Conservation (phyloP, 768 basidiomycete species). For the Macrolepiota albuminosa region DNA sequence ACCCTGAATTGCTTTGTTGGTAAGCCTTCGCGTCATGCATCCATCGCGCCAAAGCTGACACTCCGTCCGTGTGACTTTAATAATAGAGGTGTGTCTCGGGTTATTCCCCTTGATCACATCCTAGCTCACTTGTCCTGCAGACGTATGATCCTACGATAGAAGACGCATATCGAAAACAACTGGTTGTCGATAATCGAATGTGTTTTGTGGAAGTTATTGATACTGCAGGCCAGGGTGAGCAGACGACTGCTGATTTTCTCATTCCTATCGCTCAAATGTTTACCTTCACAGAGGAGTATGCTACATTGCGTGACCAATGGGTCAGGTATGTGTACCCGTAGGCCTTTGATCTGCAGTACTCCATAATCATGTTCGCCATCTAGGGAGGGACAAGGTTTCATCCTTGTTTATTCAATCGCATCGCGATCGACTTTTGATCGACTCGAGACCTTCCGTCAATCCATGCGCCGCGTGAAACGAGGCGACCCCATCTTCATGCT, state of each 20-base stretch:
- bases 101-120: constrained; percentile 2
- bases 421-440: constrained; percentile 91
- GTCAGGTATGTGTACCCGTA: constrained; percentile 61
- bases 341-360: constrained; percentile 1
- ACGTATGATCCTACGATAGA: constrained; percentile 99
- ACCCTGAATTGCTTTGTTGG: constrained; percentile 96
- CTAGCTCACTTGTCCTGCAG: constrained; percentile 32
- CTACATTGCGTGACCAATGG: constrained; percentile 96
- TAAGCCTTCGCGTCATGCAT: constrained; percentile 35
- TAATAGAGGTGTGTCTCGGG: constrained; percentile 46
- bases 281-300: constrained; percentile 78
- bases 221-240: constrained; percentile 93
- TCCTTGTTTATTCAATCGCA: constrained; percentile 94
- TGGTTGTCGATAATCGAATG: constrained; percentile 92
- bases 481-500: constrained; percentile 86
- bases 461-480: constrained; percentile 85
- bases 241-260: neutral
- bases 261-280: constrained; percentile 16
- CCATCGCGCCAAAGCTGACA: constrained; percentile 5
- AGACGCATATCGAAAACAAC: constrained; percentile 94
- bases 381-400: constrained; percentile 97
- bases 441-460: constrained; percentile 84
- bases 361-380: constrained; percentile 1
- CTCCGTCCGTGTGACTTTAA: neutral
- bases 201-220: constrained; percentile 97